Percentiles rank a stretch among this genome's conserved stretches.
These are phyloP conservation scores for Cryptococcus neoformans DNA, from an alignment of 1,284 basidiomycete species.

Conservation along the genomic window DNA sequence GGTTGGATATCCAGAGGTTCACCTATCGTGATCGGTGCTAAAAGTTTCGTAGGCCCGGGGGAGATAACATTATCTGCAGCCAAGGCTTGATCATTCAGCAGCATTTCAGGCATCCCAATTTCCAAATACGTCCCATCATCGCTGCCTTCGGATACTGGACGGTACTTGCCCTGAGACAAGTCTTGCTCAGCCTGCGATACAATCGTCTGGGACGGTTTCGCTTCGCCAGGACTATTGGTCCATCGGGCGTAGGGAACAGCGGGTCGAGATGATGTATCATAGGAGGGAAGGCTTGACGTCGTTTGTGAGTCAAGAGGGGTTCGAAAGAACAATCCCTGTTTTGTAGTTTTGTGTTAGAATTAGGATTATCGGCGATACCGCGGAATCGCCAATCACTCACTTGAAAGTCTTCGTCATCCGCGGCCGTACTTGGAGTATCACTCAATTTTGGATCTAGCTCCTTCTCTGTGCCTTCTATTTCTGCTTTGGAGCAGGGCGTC, in stretches of 20 bases:
- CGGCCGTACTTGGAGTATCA: slow-evolving; percentile 12
- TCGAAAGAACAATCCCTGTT: slow-evolving; percentile 42
- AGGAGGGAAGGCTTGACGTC: not conserved
- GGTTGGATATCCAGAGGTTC: not conserved
- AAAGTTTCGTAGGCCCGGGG: not conserved
- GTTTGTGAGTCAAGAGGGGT: slow-evolving; percentile 26
- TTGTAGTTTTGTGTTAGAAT: not conserved
- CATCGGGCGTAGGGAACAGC: too few relatives aligned
- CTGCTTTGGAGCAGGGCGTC: not conserved
- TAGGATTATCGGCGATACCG: not conserved
- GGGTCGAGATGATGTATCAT: too few relatives aligned
- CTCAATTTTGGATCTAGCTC: slow-evolving; percentile 1
- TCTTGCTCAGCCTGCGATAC: not conserved
- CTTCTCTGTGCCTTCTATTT: not conserved
- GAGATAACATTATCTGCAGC: not conserved
- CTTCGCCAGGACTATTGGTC: too few relatives aligned
- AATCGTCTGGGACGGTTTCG: too few relatives aligned
- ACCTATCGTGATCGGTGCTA: slow-evolving; percentile 4
- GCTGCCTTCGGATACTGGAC: slow-evolving; percentile 14
- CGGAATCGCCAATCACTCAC: slow-evolving; percentile 6
- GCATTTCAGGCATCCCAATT: slow-evolving; percentile 23
- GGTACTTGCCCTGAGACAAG: not conserved
- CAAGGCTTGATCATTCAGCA: not conserved
- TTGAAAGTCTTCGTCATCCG: slow-evolving; percentile 25
- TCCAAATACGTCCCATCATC: slow-evolving; percentile 24